Evolutionary conservation across 352 stramenopile species (phyloP).

Genomic region (Pythium insidiosum): DNA sequence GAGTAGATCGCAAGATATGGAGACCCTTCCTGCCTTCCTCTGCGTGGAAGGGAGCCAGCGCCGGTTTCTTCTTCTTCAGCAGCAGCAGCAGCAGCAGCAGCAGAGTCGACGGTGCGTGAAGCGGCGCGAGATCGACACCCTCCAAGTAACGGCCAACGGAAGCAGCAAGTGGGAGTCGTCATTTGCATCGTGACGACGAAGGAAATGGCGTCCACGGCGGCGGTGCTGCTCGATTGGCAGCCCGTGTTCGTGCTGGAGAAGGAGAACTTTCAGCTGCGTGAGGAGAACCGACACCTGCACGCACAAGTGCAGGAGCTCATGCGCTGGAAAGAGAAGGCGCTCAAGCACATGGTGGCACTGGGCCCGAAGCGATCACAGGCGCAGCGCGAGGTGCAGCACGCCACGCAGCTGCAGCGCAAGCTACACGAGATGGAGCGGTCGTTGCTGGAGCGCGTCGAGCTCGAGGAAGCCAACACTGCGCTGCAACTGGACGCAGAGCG

Average conservation of each 20-base stretch:
- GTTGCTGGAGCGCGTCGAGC: constrained; percentile 35
- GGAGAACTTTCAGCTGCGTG: constrained; percentile 55
- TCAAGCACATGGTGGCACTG: constrained; percentile 52
- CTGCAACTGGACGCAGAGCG: constrained; percentile 23
- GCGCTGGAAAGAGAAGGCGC: constrained; percentile 54
- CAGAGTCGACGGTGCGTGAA: no score
- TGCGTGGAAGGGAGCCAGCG: no score
- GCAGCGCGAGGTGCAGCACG: constrained; percentile 35
- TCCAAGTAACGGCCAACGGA: neutral
- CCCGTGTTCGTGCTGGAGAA: constrained; percentile 50
- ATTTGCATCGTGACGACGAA: neutral
- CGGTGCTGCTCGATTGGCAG: constrained; percentile 41
- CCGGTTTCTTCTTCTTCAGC: no score
- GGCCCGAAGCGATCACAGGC: constrained; percentile 39
- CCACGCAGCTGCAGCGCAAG: constrained; percentile 42
- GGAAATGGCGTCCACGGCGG: constrained; percentile 18
- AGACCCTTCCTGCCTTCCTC: no score
- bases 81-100: neutral
- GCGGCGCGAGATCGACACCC: no score
- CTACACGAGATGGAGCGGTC: constrained; percentile 44
- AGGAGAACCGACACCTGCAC: constrained; percentile 40
- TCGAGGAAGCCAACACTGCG: constrained; percentile 31
- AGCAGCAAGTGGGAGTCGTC: neutral
- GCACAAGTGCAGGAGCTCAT: constrained; percentile 46
- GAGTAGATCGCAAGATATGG: no score